Evolutionary conservation across 306 rosid species (phyloP).

Genomic region (Cicer bijugum): DNA sequence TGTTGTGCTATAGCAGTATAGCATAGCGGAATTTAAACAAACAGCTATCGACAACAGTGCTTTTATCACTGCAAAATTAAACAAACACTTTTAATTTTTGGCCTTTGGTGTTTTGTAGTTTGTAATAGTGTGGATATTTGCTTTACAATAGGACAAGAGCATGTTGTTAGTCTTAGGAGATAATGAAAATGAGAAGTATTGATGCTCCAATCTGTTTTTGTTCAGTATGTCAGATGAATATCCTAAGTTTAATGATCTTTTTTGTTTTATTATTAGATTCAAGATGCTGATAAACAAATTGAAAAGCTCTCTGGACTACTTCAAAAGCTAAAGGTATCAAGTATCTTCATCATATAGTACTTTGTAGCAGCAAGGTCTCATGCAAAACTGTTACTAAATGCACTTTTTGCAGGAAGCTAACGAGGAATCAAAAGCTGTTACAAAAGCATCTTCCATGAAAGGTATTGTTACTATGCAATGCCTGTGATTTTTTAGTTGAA

Average conservation of each 20-base stretch:
- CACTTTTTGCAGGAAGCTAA: constrained; percentile 63
- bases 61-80: too few relatives aligned
- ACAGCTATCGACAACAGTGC: too few relatives aligned
- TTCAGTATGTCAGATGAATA: constrained; percentile 18
- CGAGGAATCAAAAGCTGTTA: constrained; percentile 90
- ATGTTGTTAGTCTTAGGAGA: constrained; percentile 5
- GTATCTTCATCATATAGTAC: constrained; percentile 31
- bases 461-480: constrained; percentile 51
- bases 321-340: constrained; percentile 73
- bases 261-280: constrained; percentile 54
- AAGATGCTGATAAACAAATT: constrained; percentile 74
- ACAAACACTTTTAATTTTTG: background rate
- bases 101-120: constrained; percentile 4
- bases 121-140: constrained; percentile 22
- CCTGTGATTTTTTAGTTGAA: constrained; percentile 22
- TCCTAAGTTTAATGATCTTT: constrained; percentile 15
- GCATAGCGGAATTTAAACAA: too few relatives aligned
- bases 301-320: constrained; percentile 71
- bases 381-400: constrained; percentile 29
- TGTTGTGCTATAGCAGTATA: too few relatives aligned
- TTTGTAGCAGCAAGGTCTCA: constrained; percentile 27
- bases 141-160: background rate
- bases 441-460: constrained; percentile 92
- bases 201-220: constrained; percentile 29
- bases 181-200: constrained; percentile 4